Conservation (phyloP, 129 eudicot species). For the Scalesia atractyloides region DNA sequence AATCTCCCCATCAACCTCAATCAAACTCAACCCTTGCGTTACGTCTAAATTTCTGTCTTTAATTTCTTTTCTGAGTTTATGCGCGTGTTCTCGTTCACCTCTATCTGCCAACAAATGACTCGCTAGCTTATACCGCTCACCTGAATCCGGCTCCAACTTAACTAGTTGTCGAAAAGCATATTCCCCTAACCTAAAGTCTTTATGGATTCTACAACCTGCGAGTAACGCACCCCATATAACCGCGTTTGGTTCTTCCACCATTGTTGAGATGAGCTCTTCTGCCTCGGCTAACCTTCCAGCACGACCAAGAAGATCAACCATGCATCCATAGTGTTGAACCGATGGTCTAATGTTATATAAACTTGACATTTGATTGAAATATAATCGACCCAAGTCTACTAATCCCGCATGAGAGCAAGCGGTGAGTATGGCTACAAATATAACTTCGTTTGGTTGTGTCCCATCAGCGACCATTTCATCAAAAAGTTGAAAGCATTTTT, state of each 20-base stretch:
- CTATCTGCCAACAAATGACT: conserved; percentile 27
- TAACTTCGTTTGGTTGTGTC: conserved; percentile 40
- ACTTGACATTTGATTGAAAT: conserved; percentile 42
- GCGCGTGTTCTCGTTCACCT: conserved; percentile 22
- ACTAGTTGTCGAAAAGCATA: conserved; percentile 36
- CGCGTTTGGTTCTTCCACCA: conserved; percentile 42
- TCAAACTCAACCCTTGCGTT: conserved; percentile 37
- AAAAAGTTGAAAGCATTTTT: conserved; percentile 45
- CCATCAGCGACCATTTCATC: conserved; percentile 42
- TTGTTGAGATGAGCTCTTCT: conserved; percentile 38
- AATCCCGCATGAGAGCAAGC: conserved; percentile 54
- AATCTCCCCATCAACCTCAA: conserved; percentile 47
- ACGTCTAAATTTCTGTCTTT: conserved; percentile 21
- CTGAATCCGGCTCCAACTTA: conserved; percentile 39
- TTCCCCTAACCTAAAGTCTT: conserved; percentile 36
- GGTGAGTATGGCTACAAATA: conserved; percentile 51
- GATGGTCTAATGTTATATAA: conserved; percentile 41
- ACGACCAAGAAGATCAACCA: conserved; percentile 56
- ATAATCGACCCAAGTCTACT: conserved; percentile 40
- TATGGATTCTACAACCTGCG: conserved; percentile 40
- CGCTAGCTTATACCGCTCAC: conserved; percentile 37
- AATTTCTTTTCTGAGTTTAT: conserved; percentile 31
- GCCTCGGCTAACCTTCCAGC: conserved; percentile 48
- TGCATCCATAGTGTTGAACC: conserved; percentile 56
- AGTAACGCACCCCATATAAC: conserved; percentile 54